Evolutionary conservation across 2,329 filamentous ascomycete species (phyloP), one percentile per base, ranked within the genome.

Genomic region (Ceratocystis cubensis): DNA sequence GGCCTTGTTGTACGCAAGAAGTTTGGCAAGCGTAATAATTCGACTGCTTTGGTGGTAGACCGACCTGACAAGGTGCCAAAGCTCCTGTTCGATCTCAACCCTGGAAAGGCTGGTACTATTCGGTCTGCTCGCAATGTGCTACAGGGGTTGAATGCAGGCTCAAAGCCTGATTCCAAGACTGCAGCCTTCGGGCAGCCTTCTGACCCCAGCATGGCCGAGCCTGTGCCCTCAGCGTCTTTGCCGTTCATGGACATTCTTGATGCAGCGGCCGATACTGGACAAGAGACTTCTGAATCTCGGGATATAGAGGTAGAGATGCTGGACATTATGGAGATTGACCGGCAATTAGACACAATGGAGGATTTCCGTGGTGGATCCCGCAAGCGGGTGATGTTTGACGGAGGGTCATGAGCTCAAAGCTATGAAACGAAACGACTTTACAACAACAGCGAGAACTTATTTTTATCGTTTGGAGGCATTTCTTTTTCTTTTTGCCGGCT

Each of bases 261-360:
- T 62, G 78, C 76, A 1, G 83, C 83, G 1, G 83, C 83, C 2
- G 82, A 85, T 66, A 73, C 76, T 5, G 75, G 76, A 25, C 78
- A 80, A 44, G 79, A 82, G 46, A 61, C 33, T 25, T 53, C 59
- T 15, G 67, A 65, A 63, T 75, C 76, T 30, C 76, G 83, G 41
- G 79, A 85, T 66, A 77, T 84, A 13, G 83, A 85, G 71, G 77
- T 78, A 37, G 83, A 85, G 73, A 81, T 85, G 77, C 76, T 87
- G 70, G 84, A 86, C 72, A 84, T 87, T 57, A 82, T 85, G 79
- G 83, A 84, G 70, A 85, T 87, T 71, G 84, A 87, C 70, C 80
- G 82, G 67, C 81, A 80, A 62, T 73, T 87, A 64, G 79, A 83
- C 61, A 77, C 75, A 63, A 77, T 87, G 81, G 80, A 84, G 65